These are phyloP conservation scores for Laburnicola sp. DNA, from an alignment of 2,329 filamentous ascomycete species.

Conservation along the genomic window DNA sequence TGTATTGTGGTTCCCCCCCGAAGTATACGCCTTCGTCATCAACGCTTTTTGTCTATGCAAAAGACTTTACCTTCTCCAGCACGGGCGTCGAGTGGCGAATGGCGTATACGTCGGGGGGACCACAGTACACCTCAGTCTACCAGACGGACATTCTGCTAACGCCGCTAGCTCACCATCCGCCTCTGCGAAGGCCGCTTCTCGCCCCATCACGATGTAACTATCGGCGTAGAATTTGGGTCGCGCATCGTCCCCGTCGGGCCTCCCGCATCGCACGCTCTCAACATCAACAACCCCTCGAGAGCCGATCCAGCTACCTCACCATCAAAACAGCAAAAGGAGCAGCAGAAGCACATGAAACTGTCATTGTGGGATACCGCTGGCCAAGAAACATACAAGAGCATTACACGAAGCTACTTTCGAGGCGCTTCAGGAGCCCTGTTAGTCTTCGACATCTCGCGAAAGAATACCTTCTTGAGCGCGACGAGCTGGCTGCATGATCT, in stretches of 20 bases:
- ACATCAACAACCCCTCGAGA: conserved; percentile 55
- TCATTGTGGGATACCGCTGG: conserved; percentile 95
- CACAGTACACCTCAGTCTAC: background rate
- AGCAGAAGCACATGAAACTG: conserved; percentile 84
- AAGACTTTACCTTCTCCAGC: no score
- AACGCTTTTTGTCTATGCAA: no score
- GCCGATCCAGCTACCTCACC: conserved; percentile 22
- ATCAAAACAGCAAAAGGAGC: conserved; percentile 36
- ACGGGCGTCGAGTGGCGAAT: no score
- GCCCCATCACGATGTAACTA: conserved; percentile 93
- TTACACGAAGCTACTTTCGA: conserved; percentile 91
- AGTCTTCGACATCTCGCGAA: conserved; percentile 91
- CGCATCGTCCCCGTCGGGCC: conserved; percentile 89
- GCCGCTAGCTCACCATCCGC: conserved; percentile 75
- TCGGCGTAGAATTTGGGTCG: conserved; percentile 94
- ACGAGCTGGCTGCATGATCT: conserved; percentile 94
- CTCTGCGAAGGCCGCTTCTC: conserved; percentile 97
- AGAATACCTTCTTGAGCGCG: conserved; percentile 81
- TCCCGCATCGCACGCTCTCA: conserved; percentile 66
- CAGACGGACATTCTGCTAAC: conserved; percentile 16
- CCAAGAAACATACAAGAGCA: conserved; percentile 96
- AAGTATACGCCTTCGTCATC: no score
- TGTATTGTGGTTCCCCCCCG: no score
- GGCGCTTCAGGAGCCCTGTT: conserved; percentile 77
- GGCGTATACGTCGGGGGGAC: no score